Percentiles rank a stretch among this genome's conserved stretches.
Evolutionary conservation across 306 rosid genomes (phyloP).

Genomic region (Medicago lupulina): DNA sequence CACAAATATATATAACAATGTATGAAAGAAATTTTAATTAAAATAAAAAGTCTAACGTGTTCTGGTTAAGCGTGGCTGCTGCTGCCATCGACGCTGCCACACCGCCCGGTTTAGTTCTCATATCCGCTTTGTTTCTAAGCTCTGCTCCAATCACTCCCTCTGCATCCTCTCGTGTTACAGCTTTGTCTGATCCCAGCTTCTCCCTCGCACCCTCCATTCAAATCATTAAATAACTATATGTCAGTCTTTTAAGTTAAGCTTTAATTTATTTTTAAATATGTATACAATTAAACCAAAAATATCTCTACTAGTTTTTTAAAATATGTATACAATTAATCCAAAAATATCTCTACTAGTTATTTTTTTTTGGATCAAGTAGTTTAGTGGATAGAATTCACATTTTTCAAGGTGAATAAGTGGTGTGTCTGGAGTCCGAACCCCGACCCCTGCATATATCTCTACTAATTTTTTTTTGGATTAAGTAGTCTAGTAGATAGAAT

Average conservation of each 20-base stretch:
- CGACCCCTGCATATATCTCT: too few relatives aligned
- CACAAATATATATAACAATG: background rate
- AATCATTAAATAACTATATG: background rate
- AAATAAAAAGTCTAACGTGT: background rate
- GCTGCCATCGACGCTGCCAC: conserved; percentile 63
- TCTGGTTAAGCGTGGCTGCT: conserved; percentile 63
- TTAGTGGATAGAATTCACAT: too few relatives aligned
- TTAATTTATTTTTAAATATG: too few relatives aligned
- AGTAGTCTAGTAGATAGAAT: too few relatives aligned
- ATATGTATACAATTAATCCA: too few relatives aligned
- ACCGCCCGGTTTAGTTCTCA: conserved; percentile 72
- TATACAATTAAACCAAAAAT: too few relatives aligned
- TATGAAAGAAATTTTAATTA: background rate
- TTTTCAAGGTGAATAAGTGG: too few relatives aligned
- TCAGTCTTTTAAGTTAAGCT: background rate
- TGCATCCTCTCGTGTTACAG: conserved; percentile 69
- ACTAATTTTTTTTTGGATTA: too few relatives aligned
- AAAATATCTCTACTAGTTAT: too few relatives aligned
- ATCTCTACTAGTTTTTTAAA: too few relatives aligned
- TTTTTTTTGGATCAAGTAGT: too few relatives aligned
- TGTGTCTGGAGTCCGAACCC: too few relatives aligned
- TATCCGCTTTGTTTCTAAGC: conserved; percentile 58
- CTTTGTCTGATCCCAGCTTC: conserved; percentile 51
- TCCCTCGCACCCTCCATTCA: conserved; percentile 51
- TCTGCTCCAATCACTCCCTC: conserved; percentile 69